Conservation (phyloP, 169 alveolate genomes). For the Neospora caninum region DNA sequence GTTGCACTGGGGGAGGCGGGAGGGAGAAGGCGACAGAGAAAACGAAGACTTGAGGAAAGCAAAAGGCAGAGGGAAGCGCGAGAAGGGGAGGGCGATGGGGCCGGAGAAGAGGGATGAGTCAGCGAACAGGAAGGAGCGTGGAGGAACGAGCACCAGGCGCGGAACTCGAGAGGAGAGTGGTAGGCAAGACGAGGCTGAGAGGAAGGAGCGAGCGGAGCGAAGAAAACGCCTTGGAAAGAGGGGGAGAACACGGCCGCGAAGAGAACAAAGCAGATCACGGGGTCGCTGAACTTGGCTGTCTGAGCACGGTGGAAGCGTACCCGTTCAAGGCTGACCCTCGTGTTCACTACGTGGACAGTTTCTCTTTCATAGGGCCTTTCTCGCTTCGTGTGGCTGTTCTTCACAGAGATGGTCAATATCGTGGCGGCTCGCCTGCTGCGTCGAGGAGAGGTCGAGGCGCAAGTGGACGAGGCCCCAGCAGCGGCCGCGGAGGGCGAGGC, state of each 20-base stretch:
- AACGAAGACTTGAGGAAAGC: not conserved
- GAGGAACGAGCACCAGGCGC: not conserved
- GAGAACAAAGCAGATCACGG: no score
- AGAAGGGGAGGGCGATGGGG: not conserved
- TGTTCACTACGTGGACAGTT: not conserved
- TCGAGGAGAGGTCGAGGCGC: not conserved
- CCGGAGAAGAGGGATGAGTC: not conserved
- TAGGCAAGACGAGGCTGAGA: no score
- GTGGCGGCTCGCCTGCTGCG: not conserved
- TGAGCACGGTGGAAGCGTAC: not conserved
- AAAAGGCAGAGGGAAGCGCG: not conserved
- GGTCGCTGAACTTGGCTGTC: not conserved
- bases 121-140: not conserved
- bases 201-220: no score
- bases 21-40: not conserved
- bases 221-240: no score
- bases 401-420: not conserved
- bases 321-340: not conserved
- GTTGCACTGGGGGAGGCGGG: not conserved
- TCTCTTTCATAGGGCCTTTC: not conserved
- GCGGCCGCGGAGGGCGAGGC: constrained; percentile 22
- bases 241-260: no score
- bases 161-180: no score
- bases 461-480: not conserved
- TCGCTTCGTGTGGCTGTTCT: not conserved